A percentile compares a stretch with the other conserved stretches of the same genome.
phyloP scores from a whole-genome alignment of 352 stramenopile genomes.

The Hyaloperonospora brassicae region DNA sequence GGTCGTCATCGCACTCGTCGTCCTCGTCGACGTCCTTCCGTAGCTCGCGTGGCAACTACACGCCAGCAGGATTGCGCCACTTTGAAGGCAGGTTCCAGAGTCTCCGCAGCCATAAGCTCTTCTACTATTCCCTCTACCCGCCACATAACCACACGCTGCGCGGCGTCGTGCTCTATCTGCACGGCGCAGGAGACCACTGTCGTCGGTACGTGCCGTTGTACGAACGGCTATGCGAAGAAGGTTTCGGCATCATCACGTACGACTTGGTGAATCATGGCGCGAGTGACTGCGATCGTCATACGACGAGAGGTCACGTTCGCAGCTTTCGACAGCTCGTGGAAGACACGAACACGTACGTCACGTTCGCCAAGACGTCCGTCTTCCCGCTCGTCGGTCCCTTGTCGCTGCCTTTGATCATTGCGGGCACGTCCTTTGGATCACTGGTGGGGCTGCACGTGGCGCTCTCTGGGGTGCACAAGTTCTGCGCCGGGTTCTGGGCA shows the following conservation, averaged over 20 bases:
- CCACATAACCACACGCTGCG: slow-evolving; percentile 20
- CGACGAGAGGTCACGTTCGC: slow-evolving; percentile 31
- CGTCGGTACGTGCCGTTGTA: slow-evolving; percentile 38
- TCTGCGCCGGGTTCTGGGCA: slow-evolving; percentile 42
- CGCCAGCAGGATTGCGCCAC: slow-evolving; percentile 26
- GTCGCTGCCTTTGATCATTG: slow-evolving; percentile 40
- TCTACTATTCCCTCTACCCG: slow-evolving; percentile 39
- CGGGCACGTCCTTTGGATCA: slow-evolving; percentile 48
- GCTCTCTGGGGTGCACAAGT: slow-evolving; percentile 36
- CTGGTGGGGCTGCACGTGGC: slow-evolving; percentile 52
- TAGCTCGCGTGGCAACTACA: slow-evolving; percentile 1
- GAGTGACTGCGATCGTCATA: slow-evolving; percentile 32
- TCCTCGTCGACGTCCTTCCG: not conserved
- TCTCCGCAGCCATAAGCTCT: slow-evolving; percentile 28
- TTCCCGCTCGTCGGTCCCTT: slow-evolving; percentile 11
- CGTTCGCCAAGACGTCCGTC: slow-evolving; percentile 30
- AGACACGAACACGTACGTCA: slow-evolving; percentile 40
- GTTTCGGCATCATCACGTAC: slow-evolving; percentile 41
- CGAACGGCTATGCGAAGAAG: slow-evolving; percentile 32
- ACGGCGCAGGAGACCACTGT: slow-evolving; percentile 38
- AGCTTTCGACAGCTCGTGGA: slow-evolving; percentile 41
- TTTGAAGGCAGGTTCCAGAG: slow-evolving; percentile 37
- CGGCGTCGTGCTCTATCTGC: slow-evolving; percentile 42
- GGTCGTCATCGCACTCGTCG: not conserved
- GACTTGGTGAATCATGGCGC: slow-evolving; percentile 42